Evolutionary conservation across 139 green algal genomes (phyloP).

Genomic region (Pseudopediastrum boryanum): DNA sequence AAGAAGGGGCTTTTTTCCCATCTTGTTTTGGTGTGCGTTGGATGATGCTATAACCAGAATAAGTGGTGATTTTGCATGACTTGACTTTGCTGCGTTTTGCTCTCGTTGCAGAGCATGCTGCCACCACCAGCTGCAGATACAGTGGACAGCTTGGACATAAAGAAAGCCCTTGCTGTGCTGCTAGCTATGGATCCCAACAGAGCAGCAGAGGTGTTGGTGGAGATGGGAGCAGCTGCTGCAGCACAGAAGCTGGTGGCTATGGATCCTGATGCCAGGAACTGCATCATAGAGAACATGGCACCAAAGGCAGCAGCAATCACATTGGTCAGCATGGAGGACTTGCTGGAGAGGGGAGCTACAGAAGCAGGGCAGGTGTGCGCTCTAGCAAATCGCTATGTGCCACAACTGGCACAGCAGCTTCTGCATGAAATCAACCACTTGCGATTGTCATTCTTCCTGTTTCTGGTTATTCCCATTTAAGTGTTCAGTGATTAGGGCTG

Average conservation of each 20-base stretch:
- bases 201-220: constrained; percentile 23
- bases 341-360: constrained; percentile 1
- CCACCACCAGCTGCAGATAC: constrained; percentile 31
- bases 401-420: too few species aligned
- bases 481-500: too few species aligned
- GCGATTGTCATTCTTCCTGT: too few species aligned
- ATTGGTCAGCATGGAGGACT: constrained; percentile 45
- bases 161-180: constrained; percentile 40
- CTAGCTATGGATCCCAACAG: constrained; percentile 48
- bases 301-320: constrained; percentile 39
- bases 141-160: constrained; percentile 36
- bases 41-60: not conserved
- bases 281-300: constrained; percentile 54
- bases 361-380: not conserved
- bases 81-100: not conserved
- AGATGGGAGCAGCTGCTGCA: constrained; percentile 32
- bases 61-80: not conserved
- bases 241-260: constrained; percentile 40
- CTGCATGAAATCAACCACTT: too few species aligned
- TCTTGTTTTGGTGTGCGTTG: not conserved
- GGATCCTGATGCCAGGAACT: constrained; percentile 31
- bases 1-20: not conserved
- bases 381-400: too few species aligned
- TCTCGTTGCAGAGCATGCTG: constrained; percentile 31
- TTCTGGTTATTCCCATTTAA: too few species aligned